Evolutionary conservation across 2,329 filamentous ascomycete genomes (phyloP).

Genomic region (Chrysosporium queenslandicum): DNA sequence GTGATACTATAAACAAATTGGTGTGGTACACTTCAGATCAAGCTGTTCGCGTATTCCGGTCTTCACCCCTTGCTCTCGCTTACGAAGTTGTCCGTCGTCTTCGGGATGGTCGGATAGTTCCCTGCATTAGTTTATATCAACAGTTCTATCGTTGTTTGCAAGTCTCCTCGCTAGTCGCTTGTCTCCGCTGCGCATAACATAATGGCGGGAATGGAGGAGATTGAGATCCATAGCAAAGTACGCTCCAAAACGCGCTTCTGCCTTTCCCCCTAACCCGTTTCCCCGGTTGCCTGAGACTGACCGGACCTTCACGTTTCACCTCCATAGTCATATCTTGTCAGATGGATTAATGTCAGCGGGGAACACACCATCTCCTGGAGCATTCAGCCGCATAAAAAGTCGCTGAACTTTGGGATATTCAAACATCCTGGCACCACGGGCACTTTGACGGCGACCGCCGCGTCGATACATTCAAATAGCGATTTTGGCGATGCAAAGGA

Average conservation of each 20-base stretch:
- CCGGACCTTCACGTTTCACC: constrained; percentile 17
- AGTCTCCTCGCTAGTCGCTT: no score
- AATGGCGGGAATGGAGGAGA: constrained; percentile 92
- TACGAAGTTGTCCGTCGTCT: not conserved
- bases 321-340: constrained; percentile 82
- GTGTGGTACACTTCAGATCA: not conserved
- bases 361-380: constrained; percentile 95
- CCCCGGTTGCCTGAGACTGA: constrained; percentile 15
- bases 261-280: not conserved
- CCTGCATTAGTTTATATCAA: not conserved
- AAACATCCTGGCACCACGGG: constrained; percentile 75
- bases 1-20: no score
- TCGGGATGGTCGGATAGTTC: not conserved
- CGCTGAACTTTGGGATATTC: constrained; percentile 95
- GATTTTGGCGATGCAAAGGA: constrained; percentile 25
- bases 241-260: not conserved
- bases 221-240: constrained; percentile 97
- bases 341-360: constrained; percentile 87
- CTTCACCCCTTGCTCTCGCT: not conserved
- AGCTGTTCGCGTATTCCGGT: not conserved
- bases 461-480: constrained; percentile 25
- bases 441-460: constrained; percentile 28
- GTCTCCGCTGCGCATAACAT: not conserved
- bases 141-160: no score
- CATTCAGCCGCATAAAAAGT: constrained; percentile 95